Base-by-base conservation (phyloP, 257 asterid genomes). In the Jasminum sambac region DNA sequence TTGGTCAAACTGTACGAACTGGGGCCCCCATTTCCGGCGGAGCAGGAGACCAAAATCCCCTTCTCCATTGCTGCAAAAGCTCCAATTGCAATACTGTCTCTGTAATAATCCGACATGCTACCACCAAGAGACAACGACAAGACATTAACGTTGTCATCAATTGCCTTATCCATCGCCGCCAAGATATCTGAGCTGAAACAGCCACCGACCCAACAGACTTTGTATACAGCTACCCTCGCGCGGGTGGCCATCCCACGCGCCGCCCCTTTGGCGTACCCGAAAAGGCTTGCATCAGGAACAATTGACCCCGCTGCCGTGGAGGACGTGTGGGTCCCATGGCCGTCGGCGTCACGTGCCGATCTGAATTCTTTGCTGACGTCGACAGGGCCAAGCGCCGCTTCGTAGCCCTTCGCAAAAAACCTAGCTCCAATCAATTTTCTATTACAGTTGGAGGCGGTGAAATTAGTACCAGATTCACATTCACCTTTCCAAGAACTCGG, bases 281-380 rank as follows among this genome's bases (percentile, higher is more conserved):
- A 86, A 30, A 94, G 78, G 71, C 79, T 91, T 1, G 99, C 95
- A 41, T 84, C 88, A 9, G 87, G 0, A 10, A 94, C 99, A 1
- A 76, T 36, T 0, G 93, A 76, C 1, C 99, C 98, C 2, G 88
- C 91, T 14, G 99, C 96, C 1, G 98, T 94, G 37, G 96, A 69
- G 4, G 99, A 77, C 0, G 99, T 94, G 80, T 94, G 99, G 36
- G 99, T 91, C 25, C 99, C 98, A 8, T 94, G 98, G 1, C 99
- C 99, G 13, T 91, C 96, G 65, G 89, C 96, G 63, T 94, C 99
- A 0, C 96, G 77, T 5, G 99, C 86, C 6, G 98, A 94, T 81
- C 71, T 94, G 0, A 89, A 88, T 21, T 91, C 98, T 63, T 77
- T 84, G 0, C 95, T 30, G 41, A 66, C 90, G 66, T 91, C 93